Percentiles rank a stretch among this genome's conserved stretches.
Conservation (phyloP, 129 eudicot species). For the Deinandra increscens region DNA sequence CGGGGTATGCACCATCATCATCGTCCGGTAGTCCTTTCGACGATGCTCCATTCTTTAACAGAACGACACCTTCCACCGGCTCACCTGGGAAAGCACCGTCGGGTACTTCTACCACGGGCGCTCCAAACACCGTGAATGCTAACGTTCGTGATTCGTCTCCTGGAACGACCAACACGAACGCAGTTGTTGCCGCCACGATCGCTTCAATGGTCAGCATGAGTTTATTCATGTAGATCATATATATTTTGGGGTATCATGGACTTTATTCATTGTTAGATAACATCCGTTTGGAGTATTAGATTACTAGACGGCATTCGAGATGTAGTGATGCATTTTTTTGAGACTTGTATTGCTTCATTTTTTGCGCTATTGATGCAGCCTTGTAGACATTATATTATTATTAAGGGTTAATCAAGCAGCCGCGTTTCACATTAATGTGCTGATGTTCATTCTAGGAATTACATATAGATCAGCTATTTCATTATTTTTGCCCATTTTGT, state of each 20-base stretch:
- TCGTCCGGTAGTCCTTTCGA: constrained; percentile 18
- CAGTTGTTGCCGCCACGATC: constrained; percentile 12
- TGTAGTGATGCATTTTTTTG: constrained; percentile 1
- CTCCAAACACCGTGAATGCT: constrained; percentile 14
- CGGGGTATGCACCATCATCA: constrained; percentile 24
- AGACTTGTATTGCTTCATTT: constrained; percentile 21
- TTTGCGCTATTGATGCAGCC: not conserved
- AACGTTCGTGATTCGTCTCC: constrained; percentile 31
- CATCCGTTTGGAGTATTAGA: not conserved
- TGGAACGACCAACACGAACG: not conserved
- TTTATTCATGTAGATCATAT: constrained; percentile 32
- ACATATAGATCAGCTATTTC: too few relatives aligned
- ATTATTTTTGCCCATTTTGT: too few relatives aligned
- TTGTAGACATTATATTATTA: constrained; percentile 4
- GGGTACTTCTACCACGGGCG: constrained; percentile 12
- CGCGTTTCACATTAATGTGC: not conserved
- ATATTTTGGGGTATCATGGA: not conserved
- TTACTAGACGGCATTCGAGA: too few relatives aligned
- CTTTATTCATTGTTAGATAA: not conserved
- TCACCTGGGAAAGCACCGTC: constrained; percentile 34
- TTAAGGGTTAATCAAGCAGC: not conserved
- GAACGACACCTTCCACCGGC: constrained; percentile 8
- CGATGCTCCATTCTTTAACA: constrained; percentile 35
- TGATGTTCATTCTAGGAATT: not conserved
- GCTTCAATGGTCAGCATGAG: not conserved